Evolutionary conservation across 2,329 filamentous ascomycete genomes (phyloP), one percentile per base, ranked within the genome.

Genomic region (Alternaria sp.): DNA sequence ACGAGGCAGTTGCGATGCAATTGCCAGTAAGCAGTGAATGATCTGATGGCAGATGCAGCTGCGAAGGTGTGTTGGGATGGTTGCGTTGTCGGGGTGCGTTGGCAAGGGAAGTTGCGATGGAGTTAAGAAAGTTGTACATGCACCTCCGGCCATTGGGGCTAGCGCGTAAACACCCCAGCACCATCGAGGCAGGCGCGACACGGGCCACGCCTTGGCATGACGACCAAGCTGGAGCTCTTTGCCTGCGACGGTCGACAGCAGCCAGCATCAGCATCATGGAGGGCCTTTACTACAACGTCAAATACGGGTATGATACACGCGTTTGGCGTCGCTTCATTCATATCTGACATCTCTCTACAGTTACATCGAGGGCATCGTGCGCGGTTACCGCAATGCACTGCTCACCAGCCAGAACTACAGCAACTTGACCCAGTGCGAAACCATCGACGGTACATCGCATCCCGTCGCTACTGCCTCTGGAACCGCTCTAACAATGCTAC

Each of bases 391-490:
- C 79, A 99, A 98, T 83, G 88, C 91, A 77, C 91, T 99, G 68
- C 88, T 99, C 78, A 98, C 92, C 59, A 85, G 90, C 81, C 87
- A 93, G 79, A 96, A 95, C 85, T 99, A 99, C 85, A 90, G 87
- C 84, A 99, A 98, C 85, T 83, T 98, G 83, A 96, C 92, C 67
- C 95, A 98, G 87, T 98, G 95, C 88, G 95, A 98, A 84, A 97
- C 90, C 54, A 95, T 98, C 75, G 95, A 98, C 83, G 95, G 95
- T 96, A 83, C 73, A 86, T 72, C 30, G 25, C 15, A 46, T 44
- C 44, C 26, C 11, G 28, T 47, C 59, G 19, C 23, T 13, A 54
- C 21, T 54, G 43, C 12, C n/a, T 54, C n/a, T 7, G 32, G 12
- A 23, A 54, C 68, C 43, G 68, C 57, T 43, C 55, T 50, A 25